phyloP scores from a whole-genome alignment of 495 filamentous ascomycete genomes.

The Symbiotaphrina buchneri region DNA sequence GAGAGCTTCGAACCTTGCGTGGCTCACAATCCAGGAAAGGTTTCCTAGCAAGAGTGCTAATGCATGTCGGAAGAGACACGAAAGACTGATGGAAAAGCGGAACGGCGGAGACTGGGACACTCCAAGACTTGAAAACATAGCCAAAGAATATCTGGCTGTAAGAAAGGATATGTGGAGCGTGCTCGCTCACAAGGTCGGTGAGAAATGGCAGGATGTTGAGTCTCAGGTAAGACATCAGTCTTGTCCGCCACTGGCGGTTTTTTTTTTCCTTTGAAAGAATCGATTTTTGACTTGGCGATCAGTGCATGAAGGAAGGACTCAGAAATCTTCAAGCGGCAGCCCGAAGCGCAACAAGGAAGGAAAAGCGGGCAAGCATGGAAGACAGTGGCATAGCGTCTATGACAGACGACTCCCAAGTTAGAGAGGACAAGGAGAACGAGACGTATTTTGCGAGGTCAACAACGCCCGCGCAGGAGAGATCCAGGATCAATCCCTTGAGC shows the following conservation, averaged over 20 bases:
- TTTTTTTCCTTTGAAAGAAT: too few species aligned
- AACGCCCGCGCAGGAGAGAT: too few species aligned
- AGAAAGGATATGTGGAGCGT: conserved; percentile 50
- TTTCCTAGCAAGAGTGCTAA: conserved; percentile 57
- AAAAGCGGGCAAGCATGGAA: conserved; percentile 2
- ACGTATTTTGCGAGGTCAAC: too few species aligned
- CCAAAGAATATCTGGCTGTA: conserved; percentile 42
- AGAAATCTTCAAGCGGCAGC: conserved; percentile 20
- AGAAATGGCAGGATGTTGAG: conserved; percentile 51
- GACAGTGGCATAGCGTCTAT: conserved; percentile 4
- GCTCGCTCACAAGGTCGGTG: conserved; percentile 34
- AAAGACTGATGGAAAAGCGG: conserved; percentile 44
- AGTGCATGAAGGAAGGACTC: conserved; percentile 31
- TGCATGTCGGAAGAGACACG: conserved; percentile 59
- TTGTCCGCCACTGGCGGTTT: too few species aligned
- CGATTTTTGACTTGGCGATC: too few species aligned
- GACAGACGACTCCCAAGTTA: too few species aligned
- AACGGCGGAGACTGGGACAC: conserved; percentile 44
- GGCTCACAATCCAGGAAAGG: conserved; percentile 42
- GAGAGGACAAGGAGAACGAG: too few species aligned
- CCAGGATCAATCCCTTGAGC: too few species aligned
- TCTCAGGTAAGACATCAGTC: conserved; percentile 27
- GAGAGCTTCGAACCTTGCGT: conserved; percentile 42
- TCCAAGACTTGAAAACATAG: conserved; percentile 37
- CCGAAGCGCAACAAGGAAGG: conserved; percentile 10